phyloP scores from a whole-genome alignment of 2,329 filamentous ascomycete genomes.

The Aspergillus sergii region DNA sequence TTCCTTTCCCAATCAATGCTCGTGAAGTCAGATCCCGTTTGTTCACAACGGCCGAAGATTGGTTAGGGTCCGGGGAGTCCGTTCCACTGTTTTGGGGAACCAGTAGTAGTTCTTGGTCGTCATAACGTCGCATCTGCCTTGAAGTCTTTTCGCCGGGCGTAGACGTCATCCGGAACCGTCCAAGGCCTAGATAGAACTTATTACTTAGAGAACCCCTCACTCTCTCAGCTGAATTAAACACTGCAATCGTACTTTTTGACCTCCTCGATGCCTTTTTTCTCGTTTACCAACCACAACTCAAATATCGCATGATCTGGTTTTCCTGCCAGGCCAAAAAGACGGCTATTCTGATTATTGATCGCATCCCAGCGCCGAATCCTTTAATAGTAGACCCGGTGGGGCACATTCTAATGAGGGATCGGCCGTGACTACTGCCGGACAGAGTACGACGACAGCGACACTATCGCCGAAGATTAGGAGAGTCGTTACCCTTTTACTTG shows the following conservation, averaged over 20 bases:
- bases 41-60: background rate
- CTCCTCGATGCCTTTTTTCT: background rate
- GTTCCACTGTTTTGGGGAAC: conserved; percentile 13
- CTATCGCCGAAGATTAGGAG: background rate
- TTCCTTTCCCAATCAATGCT: background rate
- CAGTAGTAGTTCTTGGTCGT: conserved; percentile 13
- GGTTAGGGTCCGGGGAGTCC: conserved; percentile 7
- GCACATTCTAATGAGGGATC: conserved; percentile 6
- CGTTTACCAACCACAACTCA: background rate
- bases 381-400: conserved; percentile 4
- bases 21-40: background rate
- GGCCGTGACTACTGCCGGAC: conserved; percentile 2
- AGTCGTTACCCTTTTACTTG: background rate
- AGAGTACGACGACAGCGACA: background rate
- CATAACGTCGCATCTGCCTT: conserved; percentile 24
- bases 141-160: conserved; percentile 21
- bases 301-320: background rate
- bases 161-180: conserved; percentile 40
- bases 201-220: conserved; percentile 11
- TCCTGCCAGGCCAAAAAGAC: background rate
- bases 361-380: conserved; percentile 1
- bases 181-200: background rate
- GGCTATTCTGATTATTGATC: background rate
- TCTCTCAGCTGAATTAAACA: background rate
- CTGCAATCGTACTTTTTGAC: background rate